phyloP scores from a whole-genome alignment of 495 filamentous ascomycete species.

The Friedmanniomyces simplex region DNA sequence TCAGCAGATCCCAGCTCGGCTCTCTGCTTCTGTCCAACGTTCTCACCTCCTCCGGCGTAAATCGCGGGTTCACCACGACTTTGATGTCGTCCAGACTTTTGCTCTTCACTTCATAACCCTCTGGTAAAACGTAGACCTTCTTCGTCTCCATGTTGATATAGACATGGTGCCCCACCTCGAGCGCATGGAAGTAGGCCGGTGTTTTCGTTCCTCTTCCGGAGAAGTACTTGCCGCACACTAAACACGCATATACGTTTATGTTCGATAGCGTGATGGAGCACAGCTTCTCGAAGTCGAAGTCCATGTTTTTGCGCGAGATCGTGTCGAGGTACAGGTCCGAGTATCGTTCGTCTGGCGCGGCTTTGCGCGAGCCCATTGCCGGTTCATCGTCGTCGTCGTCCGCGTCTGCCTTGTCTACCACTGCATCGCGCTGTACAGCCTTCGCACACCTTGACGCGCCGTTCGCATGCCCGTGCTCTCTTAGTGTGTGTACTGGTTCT shows the following conservation, averaged over 20 bases:
- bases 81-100: slow-evolving; percentile 98
- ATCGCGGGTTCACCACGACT: slow-evolving; percentile 90
- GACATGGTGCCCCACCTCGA: slow-evolving; percentile 91
- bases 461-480: slow-evolving; percentile 31
- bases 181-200: slow-evolving; percentile 93
- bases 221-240: slow-evolving; percentile 96
- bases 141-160: slow-evolving; percentile 95
- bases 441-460: slow-evolving; percentile 25
- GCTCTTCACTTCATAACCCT: slow-evolving; percentile 93
- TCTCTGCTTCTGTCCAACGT: slow-evolving; percentile 69
- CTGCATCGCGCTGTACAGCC: slow-evolving; percentile 33
- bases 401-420: slow-evolving; percentile 35
- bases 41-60: slow-evolving; percentile 64
- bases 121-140: slow-evolving; percentile 89
- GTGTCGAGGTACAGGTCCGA: slow-evolving; percentile 96
- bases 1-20: slow-evolving; percentile 64
- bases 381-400: slow-evolving; percentile 35
- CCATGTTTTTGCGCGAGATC: slow-evolving; percentile 74
- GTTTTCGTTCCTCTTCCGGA: slow-evolving; percentile 89
- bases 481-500: slow-evolving; percentile 5
- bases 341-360: slow-evolving; percentile 71
- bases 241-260: slow-evolving; percentile 97
- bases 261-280: slow-evolving; percentile 93
- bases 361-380: slow-evolving; percentile 27
- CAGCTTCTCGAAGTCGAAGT: slow-evolving; percentile 97